Evolutionary conservation across 345 rosid species (phyloP), one percentile per base, ranked within the genome.

Genomic region (Rhodamnia argentea): DNA sequence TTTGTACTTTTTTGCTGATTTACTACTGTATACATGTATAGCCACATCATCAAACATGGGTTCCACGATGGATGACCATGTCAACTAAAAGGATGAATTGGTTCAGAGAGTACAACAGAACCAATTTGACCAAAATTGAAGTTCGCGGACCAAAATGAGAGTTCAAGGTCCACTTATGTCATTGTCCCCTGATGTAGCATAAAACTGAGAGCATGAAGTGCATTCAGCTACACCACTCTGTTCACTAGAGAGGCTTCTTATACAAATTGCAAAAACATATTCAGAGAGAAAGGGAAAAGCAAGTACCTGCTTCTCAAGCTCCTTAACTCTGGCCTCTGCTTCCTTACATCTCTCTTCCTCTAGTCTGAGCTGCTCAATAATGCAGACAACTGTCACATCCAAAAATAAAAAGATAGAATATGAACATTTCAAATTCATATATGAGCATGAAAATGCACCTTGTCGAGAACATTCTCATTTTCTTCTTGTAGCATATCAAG

Each of bases 271-370:
- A 18, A 18, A 70, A 37, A 18, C 26, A 70, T 70, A n/a, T 83
- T 54, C 15, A 54, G 47, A 52, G 51, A 8, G n/a, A 84, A 58
- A 74, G 76, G 53, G 50, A 84, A 83, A 85, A 58, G 76, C n/a
- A 86, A 57, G 50, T 64, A 94, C 99, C 98, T 98, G 99, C 90
- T 98, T 98, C 88, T 95, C 99, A 84, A 98, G 97, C 96, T 98
- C 99, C 91, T 90, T 93, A 40, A 95, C 96, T 88, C 99, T 94
- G 81, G 98, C 95, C 88, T 96, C 99, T 32, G 95, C 95, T 92
- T 95, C 99, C 87, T 94, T 91, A 83, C 96, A 95, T 87, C 86
- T 92, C 90, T 95, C 98, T 92, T 98, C 99, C 92, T 95, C 99
- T 76, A 88, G 90, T 85, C 96, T 93, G 64, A 98, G 98, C 99